phyloP scores from a whole-genome alignment of 2,329 filamentous ascomycete genomes.

The Exserohilum turcica region DNA sequence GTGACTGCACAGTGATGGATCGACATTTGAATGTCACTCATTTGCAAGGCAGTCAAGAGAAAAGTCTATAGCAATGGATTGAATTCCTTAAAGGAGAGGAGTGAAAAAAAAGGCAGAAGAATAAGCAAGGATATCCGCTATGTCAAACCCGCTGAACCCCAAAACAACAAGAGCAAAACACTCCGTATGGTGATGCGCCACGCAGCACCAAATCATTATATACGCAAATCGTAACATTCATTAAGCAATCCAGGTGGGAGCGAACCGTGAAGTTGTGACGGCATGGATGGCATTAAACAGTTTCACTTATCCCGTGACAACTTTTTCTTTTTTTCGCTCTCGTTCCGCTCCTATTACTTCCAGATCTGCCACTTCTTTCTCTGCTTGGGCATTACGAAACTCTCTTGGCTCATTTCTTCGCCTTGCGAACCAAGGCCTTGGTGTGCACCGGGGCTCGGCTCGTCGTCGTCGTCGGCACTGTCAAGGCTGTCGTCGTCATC shows the following conservation, averaged over 20 bases:
- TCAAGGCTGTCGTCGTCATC: slow-evolving; percentile 38
- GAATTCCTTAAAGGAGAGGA: not conserved
- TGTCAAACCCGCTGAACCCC: slow-evolving; percentile 3
- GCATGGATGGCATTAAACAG: not conserved
- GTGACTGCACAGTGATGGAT: not conserved
- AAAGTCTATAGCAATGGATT: not conserved
- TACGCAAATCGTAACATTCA: slow-evolving; percentile 11
- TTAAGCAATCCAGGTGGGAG: not conserved
- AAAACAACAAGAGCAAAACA: too few species aligned
- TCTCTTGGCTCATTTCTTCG: slow-evolving; percentile 38
- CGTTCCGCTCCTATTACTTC: slow-evolving; percentile 17
- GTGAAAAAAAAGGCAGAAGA: not conserved
- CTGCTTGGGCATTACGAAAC: slow-evolving; percentile 44
- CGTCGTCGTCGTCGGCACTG: slow-evolving; percentile 31
- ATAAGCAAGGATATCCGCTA: not conserved
- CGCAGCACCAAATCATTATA: not conserved
- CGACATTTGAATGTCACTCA: too few species aligned
- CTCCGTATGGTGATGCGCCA: slow-evolving; percentile 4
- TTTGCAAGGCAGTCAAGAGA: not conserved
- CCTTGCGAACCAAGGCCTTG: slow-evolving; percentile 23
- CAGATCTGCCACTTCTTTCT: slow-evolving; percentile 50
- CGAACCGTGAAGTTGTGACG: not conserved
- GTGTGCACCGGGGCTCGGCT: slow-evolving; percentile 32
- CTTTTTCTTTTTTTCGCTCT: not conserved
- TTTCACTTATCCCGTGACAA: not conserved